A percentile compares a stretch with the other conserved stretches of the same genome.
Evolutionary conservation across 768 basidiomycete species (phyloP).

Genomic region (Rhodosporidiobolus sp.): DNA sequence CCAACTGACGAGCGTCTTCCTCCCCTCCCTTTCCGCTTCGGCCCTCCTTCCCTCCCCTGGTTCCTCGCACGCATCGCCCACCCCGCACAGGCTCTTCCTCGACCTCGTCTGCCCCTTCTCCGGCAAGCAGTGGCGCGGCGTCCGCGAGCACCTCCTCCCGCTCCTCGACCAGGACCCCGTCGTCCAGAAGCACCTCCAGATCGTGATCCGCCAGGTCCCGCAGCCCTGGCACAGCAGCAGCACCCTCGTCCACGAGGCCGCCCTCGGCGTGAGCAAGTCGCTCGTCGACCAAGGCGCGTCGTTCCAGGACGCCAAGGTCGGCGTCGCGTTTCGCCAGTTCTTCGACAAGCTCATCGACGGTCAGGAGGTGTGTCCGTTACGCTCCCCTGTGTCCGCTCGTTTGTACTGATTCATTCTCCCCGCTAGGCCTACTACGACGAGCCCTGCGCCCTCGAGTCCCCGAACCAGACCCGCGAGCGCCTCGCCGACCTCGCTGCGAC

Average conservation of each 20-base stretch:
- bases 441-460: constrained; percentile 22
- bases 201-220: constrained; percentile 31
- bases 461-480: constrained; percentile 30
- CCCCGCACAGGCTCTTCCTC: neutral
- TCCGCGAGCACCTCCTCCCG: constrained; percentile 18
- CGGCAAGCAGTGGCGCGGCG: constrained; percentile 27
- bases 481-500: constrained; percentile 30
- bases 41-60: neutral
- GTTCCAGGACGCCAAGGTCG: constrained; percentile 14
- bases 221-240: constrained; percentile 37
- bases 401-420: neutral
- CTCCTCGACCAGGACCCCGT: constrained; percentile 15
- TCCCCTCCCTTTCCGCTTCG: neutral
- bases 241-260: constrained; percentile 39
- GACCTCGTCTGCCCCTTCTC: constrained; percentile 28
- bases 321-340: constrained; percentile 3
- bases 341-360: constrained; percentile 33
- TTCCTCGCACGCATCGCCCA: too few species aligned
- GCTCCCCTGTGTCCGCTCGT: neutral
- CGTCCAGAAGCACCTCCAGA: constrained; percentile 10
- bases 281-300: constrained; percentile 9
- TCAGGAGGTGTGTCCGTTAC: constrained; percentile 31
- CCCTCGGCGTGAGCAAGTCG: constrained; percentile 21
- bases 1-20: too few species aligned
- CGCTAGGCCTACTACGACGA: constrained; percentile 35